These are phyloP conservation scores for Pelargonium myrrhifolium DNA, from an alignment of 441 rosid species.

Conservation along the genomic window DNA sequence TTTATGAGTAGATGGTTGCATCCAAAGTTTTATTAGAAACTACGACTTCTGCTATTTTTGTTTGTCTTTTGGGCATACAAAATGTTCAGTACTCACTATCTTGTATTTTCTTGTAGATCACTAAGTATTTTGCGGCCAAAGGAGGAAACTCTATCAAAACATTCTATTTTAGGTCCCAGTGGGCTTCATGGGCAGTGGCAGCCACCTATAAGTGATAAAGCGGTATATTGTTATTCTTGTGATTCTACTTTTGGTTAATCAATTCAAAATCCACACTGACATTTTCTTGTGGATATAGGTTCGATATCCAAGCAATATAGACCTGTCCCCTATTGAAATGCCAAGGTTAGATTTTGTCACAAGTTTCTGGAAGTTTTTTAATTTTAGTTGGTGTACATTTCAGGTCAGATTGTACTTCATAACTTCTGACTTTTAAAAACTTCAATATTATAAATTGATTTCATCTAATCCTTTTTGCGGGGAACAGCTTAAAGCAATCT, in stretches of 20 bases:
- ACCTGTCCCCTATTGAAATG: slow-evolving; percentile 65
- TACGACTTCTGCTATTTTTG: neutral
- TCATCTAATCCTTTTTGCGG: slow-evolving; percentile 23
- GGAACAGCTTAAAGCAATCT: slow-evolving; percentile 40
- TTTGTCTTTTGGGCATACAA: neutral
- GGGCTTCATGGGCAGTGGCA: slow-evolving; percentile 83
- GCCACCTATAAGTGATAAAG: slow-evolving; percentile 51
- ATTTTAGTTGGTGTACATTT: neutral
- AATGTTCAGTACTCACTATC: neutral
- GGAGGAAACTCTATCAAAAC: slow-evolving; percentile 82
- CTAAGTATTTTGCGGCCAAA: slow-evolving; percentile 52
- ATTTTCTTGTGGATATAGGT: slow-evolving; percentile 41
- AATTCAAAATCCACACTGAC: slow-evolving; percentile 21
- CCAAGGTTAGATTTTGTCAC: slow-evolving; percentile 51
- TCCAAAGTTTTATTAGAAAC: slow-evolving; percentile 1
- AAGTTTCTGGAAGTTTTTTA: slow-evolving; percentile 6
- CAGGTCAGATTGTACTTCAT: neutral
- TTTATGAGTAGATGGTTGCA: neutral
- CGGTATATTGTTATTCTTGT: slow-evolving; percentile 35
- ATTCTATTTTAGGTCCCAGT: slow-evolving; percentile 82
- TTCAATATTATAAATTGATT: slow-evolving; percentile 19
- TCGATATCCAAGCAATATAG: slow-evolving; percentile 70
- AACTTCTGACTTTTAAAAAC: neutral
- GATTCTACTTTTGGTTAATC: slow-evolving; percentile 13
- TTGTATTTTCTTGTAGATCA: slow-evolving; percentile 40